phyloP scores from a whole-genome alignment of 352 stramenopile genomes.

The Pythium volutum region DNA sequence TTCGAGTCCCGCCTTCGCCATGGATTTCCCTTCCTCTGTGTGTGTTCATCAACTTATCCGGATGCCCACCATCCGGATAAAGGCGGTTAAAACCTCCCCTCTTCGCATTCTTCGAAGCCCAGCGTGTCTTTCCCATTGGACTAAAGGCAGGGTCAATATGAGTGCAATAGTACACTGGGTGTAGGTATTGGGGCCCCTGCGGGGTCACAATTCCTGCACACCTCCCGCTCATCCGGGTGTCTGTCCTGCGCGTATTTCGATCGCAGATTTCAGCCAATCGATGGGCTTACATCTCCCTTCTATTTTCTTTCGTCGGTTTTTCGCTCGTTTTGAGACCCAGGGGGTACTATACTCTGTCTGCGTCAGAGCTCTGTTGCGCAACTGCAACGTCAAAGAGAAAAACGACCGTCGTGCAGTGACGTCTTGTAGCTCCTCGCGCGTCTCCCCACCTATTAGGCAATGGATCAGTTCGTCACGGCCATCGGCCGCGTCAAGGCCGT shows the following conservation, averaged over 20 bases:
- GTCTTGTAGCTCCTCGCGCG: neutral
- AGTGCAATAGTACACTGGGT: slow-evolving; percentile 61
- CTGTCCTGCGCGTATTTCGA: slow-evolving; percentile 63
- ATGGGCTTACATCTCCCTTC: slow-evolving; percentile 51
- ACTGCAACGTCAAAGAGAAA: slow-evolving; percentile 19
- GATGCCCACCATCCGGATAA: slow-evolving; percentile 13
- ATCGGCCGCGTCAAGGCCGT: slow-evolving; percentile 74
- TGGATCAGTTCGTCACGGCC: slow-evolving; percentile 54
- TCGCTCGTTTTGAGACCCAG: slow-evolving; percentile 2
- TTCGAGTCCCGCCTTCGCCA: slow-evolving; percentile 50
- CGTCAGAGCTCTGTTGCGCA: slow-evolving; percentile 1
- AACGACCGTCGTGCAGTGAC: slow-evolving; percentile 2
- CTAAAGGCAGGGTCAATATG: slow-evolving; percentile 89
- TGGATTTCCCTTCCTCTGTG: slow-evolving; percentile 16
- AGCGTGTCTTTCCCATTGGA: slow-evolving; percentile 88
- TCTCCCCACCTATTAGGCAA: neutral
- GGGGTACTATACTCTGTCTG: slow-evolving; percentile 1
- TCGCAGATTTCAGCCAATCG: slow-evolving; percentile 88
- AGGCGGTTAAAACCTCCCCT: slow-evolving; percentile 1
- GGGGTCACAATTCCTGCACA: slow-evolving; percentile 20
- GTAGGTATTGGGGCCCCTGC: slow-evolving; percentile 24
- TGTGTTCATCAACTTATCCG: slow-evolving; percentile 16
- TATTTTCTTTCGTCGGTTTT: neutral
- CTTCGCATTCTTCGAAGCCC: slow-evolving; percentile 85
- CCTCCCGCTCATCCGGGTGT: slow-evolving; percentile 69